phyloP scores from a whole-genome alignment of 176 grass and related monocot genomes.

The Oryza coarctata region DNA sequence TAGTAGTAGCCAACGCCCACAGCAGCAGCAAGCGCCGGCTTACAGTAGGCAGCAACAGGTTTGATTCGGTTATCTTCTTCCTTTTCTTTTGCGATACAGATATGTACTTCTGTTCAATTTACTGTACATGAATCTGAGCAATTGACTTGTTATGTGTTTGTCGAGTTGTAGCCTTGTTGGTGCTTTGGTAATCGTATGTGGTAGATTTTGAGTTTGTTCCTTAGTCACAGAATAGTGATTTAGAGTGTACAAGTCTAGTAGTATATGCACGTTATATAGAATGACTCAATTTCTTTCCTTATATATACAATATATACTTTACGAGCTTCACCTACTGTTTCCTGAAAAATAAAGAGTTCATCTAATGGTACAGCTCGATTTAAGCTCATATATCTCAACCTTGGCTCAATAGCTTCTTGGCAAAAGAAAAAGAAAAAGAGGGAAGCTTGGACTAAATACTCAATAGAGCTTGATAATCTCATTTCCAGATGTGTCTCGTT shows the following conservation, averaged over 20 bases:
- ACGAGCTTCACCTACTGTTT: too few species aligned
- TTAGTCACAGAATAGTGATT: background rate
- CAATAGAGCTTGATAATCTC: background rate
- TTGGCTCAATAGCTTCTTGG: background rate
- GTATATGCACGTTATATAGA: background rate
- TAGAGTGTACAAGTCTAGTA: too few species aligned
- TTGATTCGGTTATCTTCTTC: background rate
- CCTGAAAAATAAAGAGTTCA: too few species aligned
- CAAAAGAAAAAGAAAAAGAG: too few species aligned
- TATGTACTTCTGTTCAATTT: background rate
- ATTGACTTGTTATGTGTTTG: background rate
- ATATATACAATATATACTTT: too few species aligned
- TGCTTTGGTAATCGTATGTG: background rate
- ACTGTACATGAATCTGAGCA: background rate
- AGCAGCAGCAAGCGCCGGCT: conserved; percentile 26
- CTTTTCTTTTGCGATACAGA: background rate
- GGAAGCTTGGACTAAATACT: too few species aligned
- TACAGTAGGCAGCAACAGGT: conserved; percentile 45
- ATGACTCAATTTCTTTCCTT: background rate
- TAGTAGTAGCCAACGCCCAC: background rate
- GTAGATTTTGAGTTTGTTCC: background rate
- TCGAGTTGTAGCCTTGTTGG: background rate
- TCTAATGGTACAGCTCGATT: too few species aligned
- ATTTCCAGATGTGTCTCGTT: background rate
- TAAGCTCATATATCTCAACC: background rate